Evolutionary conservation across 768 basidiomycete genomes (phyloP), one percentile per base, ranked within the genome.

Genomic region (Chlorophyllum brunneum): DNA sequence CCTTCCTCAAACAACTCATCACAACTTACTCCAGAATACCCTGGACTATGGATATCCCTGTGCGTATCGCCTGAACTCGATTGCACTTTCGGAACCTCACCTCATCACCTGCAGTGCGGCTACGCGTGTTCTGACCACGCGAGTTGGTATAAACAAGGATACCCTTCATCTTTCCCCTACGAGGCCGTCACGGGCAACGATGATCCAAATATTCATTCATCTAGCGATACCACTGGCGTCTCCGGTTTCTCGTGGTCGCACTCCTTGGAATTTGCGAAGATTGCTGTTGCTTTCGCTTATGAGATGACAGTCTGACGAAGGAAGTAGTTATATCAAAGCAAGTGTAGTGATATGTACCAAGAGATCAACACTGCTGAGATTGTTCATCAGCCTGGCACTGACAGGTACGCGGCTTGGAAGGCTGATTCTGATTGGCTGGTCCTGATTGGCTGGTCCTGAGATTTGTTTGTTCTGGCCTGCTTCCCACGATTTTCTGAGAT

Each of bases 231-330:
- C 31, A 76, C 71, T 10, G 68, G 66, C 59, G 65, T 72, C 58
- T 67, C 64, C 26, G 76, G 78, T 36, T 79, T 80, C 68, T 71
- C 72, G 2, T 74, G 72, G 68, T 51, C 63, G 8, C 79, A 83
- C 60, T 78, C 79, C 48, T 65, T 79, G 20, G 78, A 83, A 63
- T 85, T 84, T 59, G 76, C 79, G 22, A 83, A 83, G 65, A 68
- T 85, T 16, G 78, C 71, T 15, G 71, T 82, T 10, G 81, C 78
- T 1, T 83, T 80, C 53, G 77, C 75, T 2, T 73, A 82, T 56
- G 83, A 85, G 61, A 58, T 83, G 56, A 62, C 67, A 10, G 59
- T 63, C 30, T 67, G 54, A 60, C 37, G 20, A n/a, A 27, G 36
- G 22, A 20, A 18, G 16, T 31, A 50, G 29, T 16, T 41, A 18